Evolutionary conservation across 441 rosid species (phyloP), one percentile per base, ranked within the genome.

Genomic region (Sinapis alba): DNA sequence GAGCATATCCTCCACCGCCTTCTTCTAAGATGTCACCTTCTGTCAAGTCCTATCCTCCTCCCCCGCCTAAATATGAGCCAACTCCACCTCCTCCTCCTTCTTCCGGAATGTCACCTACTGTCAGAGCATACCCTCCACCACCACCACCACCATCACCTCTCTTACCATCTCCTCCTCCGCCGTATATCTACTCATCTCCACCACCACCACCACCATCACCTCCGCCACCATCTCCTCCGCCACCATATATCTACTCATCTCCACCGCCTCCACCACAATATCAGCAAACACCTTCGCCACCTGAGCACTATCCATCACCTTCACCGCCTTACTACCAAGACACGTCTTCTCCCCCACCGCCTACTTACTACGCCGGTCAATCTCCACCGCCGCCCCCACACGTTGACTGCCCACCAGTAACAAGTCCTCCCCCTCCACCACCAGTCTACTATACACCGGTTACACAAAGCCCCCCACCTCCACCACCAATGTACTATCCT

Each of bases 31-130:
- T 78, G 30, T 84, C 93, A 0, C 89, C 93, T 12, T 80, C 59
- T 13, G 79, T 83, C 10, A 87, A 77, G 75, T 65, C 75, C 1
- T 82, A 84, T 7, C 84, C 87, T 2, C 86, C 90, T 12, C 84
- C 87, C 0, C 75, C 83, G 5, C 78, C 69, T 58, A 58, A 70
- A 41, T 63, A 68, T 60, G 78, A 74, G 64, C 38, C 67, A 47
- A 45, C 83, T 66, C 32, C 78, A n/a, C 69, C 80, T 7, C 80
- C 84, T 45, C 74, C 83, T 67, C 71, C 79, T 24, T 45, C 75
- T 68, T 68, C 72, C 10, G 24, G 4, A n/a, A 62, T 83, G 56
- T 64, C 86, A 0, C 81, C 82, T 12, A 65, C 83, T 8, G 68
- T 82, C 12, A 79, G 58, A 61, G 64, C 66, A 69, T 72, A 66